Evolutionary conservation across 345 rosid genomes (phyloP).

Genomic region (Salix exigua): DNA sequence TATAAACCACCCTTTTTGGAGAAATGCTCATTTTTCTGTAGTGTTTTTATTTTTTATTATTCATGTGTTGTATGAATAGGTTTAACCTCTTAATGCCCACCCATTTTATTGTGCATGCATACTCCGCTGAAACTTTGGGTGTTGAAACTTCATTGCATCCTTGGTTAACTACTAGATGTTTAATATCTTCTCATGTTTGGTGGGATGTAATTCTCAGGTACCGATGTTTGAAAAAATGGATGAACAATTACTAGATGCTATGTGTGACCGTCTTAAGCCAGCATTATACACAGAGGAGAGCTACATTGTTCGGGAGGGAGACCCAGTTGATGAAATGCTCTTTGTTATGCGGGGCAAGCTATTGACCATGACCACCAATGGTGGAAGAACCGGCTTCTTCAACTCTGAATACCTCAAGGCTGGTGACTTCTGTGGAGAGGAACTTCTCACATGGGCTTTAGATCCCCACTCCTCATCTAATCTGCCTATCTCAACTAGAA

Average conservation of each 20-base stretch:
- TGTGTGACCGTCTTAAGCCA: slow-evolving; percentile 86
- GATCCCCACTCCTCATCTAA: slow-evolving; percentile 78
- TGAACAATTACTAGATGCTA: slow-evolving; percentile 73
- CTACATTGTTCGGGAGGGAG: slow-evolving; percentile 83
- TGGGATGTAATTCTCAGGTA: slow-evolving; percentile 43
- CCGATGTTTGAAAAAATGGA: slow-evolving; percentile 86
- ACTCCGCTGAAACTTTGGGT: background rate
- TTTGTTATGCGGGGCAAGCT: slow-evolving; percentile 92
- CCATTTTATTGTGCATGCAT: background rate
- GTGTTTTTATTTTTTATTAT: too few species aligned
- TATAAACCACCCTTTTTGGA: background rate
- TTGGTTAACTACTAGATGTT: background rate
- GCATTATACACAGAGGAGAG: slow-evolving; percentile 80
- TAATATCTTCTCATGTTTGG: background rate
- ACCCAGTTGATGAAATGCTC: slow-evolving; percentile 87
- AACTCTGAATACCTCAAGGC: slow-evolving; percentile 70
- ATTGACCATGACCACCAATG: slow-evolving; percentile 61
- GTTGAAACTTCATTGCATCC: background rate
- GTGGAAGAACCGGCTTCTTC: slow-evolving; percentile 81
- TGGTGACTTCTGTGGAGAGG: slow-evolving; percentile 92
- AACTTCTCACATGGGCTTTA: slow-evolving; percentile 87
- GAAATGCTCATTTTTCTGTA: background rate
- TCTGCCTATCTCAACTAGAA: slow-evolving; percentile 85
- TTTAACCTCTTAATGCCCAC: background rate
- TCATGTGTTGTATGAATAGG: background rate